Evolutionary conservation across 441 rosid genomes (phyloP), one percentile per base, ranked within the genome.

Genomic region (Monsonia emarginata): DNA sequence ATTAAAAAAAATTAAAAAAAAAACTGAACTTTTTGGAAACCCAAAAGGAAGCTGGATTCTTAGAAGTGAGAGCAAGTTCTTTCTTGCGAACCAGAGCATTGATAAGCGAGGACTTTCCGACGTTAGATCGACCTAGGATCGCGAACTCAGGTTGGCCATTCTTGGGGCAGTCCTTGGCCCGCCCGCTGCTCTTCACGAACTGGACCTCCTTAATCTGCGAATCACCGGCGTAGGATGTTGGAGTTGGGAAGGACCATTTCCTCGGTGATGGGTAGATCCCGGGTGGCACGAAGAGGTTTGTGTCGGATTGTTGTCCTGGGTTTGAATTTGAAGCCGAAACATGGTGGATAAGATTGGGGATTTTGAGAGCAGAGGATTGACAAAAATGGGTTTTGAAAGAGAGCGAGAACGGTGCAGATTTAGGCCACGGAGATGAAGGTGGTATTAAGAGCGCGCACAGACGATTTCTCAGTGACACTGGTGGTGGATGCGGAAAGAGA

Each of bases 21-120:
- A 4, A 30, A 57, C 22, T n/a, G 1, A 30, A 57, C n/a, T 9
- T 11, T 13, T 5, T 21, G 14, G 14, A 14, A 22, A 27, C 25
- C 52, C 52, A 44, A 14, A 8, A 26, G 42, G 24, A 44, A 91
- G 94, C 96, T 58, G 92, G 96, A 69, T 86, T 92, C 77, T 92
- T 92, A 9, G 98, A 92, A 13, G 96, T 90, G 60, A 90, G 94
- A 56, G 97, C 98, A 61, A 92, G 79, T 80, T 92, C 94, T 54
- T 90, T 92, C 76, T 83, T 92, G 65, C 83, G 84, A 67, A 84
- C 96, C 66, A 92, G 71, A 54, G 86, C 81, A 75, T 92, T 92
- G 22, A 92, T 92, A 42, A 92, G 94, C 0, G 98, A 92, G 7
- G 96, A 92, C 79, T 89, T 92, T 50, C 96, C 98, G 44, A 88